phyloP scores from a whole-genome alignment of 208 protist species.

The Wallacemonas sp. region DNA sequence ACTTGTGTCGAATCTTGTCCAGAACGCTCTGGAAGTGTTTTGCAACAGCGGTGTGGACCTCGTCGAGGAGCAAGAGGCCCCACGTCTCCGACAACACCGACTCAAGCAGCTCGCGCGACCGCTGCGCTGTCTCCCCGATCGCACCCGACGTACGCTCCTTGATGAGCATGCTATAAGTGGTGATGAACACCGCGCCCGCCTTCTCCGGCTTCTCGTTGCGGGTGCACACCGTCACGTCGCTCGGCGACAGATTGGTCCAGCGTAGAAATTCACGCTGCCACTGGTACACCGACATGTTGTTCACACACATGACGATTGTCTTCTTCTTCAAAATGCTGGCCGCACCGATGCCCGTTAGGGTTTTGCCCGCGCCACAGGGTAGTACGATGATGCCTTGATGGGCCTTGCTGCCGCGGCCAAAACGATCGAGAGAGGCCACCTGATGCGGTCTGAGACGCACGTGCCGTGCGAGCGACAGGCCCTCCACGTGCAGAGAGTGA shows the following conservation, averaged over 20 bases:
- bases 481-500: constrained; percentile 48
- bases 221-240: constrained; percentile 82
- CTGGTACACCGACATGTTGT: constrained; percentile 96
- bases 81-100: constrained; percentile 80
- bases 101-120: constrained; percentile 70
- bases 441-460: constrained; percentile 86
- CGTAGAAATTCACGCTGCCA: constrained; percentile 95
- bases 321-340: constrained; percentile 93
- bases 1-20: constrained; percentile 93
- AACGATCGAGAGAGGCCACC: constrained; percentile 82
- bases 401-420: constrained; percentile 77
- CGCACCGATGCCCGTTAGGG: constrained; percentile 98
- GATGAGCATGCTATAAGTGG: constrained; percentile 99
- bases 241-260: constrained; percentile 86
- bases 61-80: constrained; percentile 99
- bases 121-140: constrained; percentile 48
- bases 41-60: constrained; percentile 98
- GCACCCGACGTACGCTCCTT: constrained; percentile 52
- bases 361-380: constrained; percentile 99
- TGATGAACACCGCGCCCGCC: constrained; percentile 94
- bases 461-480: constrained; percentile 54
- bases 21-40: constrained; percentile 96
- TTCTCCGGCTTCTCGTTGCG: constrained; percentile 76
- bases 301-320: constrained; percentile 95
- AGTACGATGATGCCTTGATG: constrained; percentile 98